Evolutionary conservation across 805 yeast species (phyloP), one percentile per base, ranked within the genome.

Genomic region (Cyberlindnera mycetangii): DNA sequence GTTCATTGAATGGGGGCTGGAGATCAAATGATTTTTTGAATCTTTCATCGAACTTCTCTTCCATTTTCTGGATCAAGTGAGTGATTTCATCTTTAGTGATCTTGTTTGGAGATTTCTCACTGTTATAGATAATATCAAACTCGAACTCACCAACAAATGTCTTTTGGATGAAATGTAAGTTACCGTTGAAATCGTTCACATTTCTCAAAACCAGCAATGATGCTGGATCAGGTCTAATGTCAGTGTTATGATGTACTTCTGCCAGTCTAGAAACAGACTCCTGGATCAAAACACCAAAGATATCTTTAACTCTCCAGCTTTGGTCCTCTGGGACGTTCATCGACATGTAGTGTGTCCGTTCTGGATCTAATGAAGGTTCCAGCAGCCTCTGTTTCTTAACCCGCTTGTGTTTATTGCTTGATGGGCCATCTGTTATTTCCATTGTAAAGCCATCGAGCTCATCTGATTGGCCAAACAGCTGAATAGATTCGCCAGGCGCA

Each of bases 141-240:
- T 88, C 87, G 60, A 86, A 84, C 14, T 66, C 69, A 2, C 95
- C 96, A 56, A 75, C 71, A 61, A 79, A 93, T 0, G 81, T 70
- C 55, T 86, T 83, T 64, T 92, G 97, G 22, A 89, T 66, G 47
- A 78, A 76, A 60, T 92, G 97, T 45, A 87, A 60, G 58, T 88
- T 88, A 1, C 97, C 97, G 49, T 78, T 60, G 52, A 79, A 81
- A 19, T 67, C 62, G 35, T 79, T 75, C 14, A 79, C 49, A 58
- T 87, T 81, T 53, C 86, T 72, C 33, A 89, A 49, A 5, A 78
- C 65, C 39, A 79, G 76, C 6, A 71, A 55, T 10, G 79, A 70
- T 4, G 80, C 72, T 10, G 61, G 48, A 17, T 59, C 50, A 12
- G 74, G 68, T 16, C 60, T 48, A 10, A 60, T 52, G 8, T 64